Conservation (phyloP, 768 basidiomycete species). For the Chlorophyllum brunneum region DNA sequence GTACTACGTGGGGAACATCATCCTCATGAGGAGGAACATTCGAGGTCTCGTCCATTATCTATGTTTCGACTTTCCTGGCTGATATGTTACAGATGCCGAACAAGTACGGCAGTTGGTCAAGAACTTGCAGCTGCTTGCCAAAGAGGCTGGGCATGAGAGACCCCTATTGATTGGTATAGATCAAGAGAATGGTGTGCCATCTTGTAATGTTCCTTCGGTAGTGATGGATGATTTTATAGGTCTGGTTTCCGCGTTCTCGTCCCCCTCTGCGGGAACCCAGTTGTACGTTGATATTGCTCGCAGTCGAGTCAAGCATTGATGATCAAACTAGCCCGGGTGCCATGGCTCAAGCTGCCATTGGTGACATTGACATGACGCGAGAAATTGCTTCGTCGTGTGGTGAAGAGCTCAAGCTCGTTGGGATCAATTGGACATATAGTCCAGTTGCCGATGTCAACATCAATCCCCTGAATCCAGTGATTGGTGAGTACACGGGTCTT, state of each 20-base stretch:
- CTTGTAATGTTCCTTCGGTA: neutral
- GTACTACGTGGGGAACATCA: constrained; percentile 64
- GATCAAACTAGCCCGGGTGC: constrained; percentile 58
- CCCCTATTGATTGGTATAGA: constrained; percentile 69
- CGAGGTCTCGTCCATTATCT: constrained; percentile 29
- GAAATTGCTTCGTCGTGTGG: constrained; percentile 46
- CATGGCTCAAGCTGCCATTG: constrained; percentile 64
- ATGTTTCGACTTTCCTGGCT: neutral
- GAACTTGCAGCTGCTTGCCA: constrained; percentile 52
- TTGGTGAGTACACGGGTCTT: constrained; percentile 39
- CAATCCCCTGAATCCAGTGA: constrained; percentile 67
- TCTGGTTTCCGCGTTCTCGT: constrained; percentile 66
- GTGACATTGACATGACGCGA: constrained; percentile 38
- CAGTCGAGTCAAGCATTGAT: neutral
- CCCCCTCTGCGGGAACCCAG: constrained; percentile 54
- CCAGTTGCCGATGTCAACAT: constrained; percentile 73
- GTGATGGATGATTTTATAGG: constrained; percentile 30
- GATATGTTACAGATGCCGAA: constrained; percentile 34
- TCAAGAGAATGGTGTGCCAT: constrained; percentile 60
- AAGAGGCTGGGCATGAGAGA: constrained; percentile 47
- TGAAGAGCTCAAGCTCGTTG: constrained; percentile 52
- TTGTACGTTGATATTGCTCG: constrained; percentile 44
- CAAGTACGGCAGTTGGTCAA: constrained; percentile 47
- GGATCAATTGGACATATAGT: constrained; percentile 70
- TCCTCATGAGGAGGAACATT: constrained; percentile 68